Evolutionary conservation across 1,139 yeast species (phyloP), one percentile per base, ranked within the genome.

Genomic region (Blastobotrys apis): DNA sequence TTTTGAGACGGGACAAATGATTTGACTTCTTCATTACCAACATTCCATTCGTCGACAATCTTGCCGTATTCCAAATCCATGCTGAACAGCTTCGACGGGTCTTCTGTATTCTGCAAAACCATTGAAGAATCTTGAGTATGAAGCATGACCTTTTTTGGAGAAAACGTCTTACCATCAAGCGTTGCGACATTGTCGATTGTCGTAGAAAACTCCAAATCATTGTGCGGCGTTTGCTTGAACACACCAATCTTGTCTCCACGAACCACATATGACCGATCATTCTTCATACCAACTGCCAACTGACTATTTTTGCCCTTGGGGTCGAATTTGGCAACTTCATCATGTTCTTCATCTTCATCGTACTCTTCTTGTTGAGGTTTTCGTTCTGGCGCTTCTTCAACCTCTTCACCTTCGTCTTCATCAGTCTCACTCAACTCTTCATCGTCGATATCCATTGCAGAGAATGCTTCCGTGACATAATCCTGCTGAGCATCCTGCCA

Each of bases 211-310:
- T 78, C 75, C 37, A 87, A 65, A 17, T 67, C 72, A 42, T 74
- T 74, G 22, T 69, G 71, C 10, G 70, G 75, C 25, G 73, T 73
- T 22, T 80, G 76, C 56, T 74, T 80, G 66, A 86, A 86, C 4
- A 88, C 90, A 19, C 96, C 96, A 44, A 88, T 70, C 54, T 77
- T 79, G 60, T 85, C 70, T 6, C 90, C 95, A 53, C 94, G 76
- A 0, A 84, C 80, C 25, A 88, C 92, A 61, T 75, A 88, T 0
- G 94, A 74, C 30, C 94, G 72, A 57, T 84, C 81, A 52, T 80
- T 80, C 43, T 75, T 74, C 51, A 69, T 76, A 1, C 95, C 92
- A 15, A 86, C 80, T 0, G 84, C 80, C 53, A 88, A 70, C 25
- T 78, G 79, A 43, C 79, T 74, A 60, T 84, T 84, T 53, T 73